phyloP scores from a whole-genome alignment of 2,329 filamentous ascomycete genomes.

The Arthrinium puccinioides region DNA sequence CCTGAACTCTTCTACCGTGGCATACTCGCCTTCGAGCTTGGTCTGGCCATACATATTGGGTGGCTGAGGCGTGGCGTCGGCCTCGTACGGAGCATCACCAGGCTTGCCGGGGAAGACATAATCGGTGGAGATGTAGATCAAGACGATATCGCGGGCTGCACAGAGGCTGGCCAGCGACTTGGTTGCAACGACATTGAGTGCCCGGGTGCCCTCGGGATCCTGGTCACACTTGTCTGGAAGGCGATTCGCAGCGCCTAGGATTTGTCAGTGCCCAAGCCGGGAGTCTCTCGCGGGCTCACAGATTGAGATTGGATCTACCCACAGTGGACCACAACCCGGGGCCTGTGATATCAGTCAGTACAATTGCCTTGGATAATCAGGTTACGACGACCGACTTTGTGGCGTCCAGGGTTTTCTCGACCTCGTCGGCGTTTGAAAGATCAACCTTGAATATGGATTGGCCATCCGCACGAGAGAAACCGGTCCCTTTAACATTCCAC shows the following conservation, averaged over 20 bases:
- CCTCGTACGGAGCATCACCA: conserved; percentile 79
- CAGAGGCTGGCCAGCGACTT: conserved; percentile 59
- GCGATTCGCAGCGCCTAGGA: conserved; percentile 74
- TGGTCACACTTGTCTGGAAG: conserved; percentile 81
- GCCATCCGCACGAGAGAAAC: conserved; percentile 66
- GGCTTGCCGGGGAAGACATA: conserved; percentile 68
- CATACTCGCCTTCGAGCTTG: conserved; percentile 53
- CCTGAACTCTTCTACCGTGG: conserved; percentile 56
- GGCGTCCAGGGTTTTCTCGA: conserved; percentile 43
- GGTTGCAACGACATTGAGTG: conserved; percentile 69
- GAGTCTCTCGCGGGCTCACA: not conserved
- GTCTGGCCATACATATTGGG: conserved; percentile 69
- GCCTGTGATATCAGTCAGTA: conserved; percentile 36
- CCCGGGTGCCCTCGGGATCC: conserved; percentile 67
- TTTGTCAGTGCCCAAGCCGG: not conserved
- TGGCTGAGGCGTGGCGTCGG: conserved; percentile 54
- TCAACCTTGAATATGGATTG: conserved; percentile 57
- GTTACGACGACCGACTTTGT: conserved; percentile 39
- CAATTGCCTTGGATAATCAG: not conserved
- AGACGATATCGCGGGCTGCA: conserved; percentile 49
- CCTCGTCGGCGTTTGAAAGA: conserved; percentile 36
- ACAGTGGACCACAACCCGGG: conserved; percentile 78
- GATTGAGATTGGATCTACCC: conserved; percentile 19
- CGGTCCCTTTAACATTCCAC: conserved; percentile 68
- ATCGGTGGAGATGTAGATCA: conserved; percentile 77